Base-by-base conservation (phyloP, 2,329 filamentous ascomycete genomes). In the Magnaporthiopsis incrustans region DNA sequence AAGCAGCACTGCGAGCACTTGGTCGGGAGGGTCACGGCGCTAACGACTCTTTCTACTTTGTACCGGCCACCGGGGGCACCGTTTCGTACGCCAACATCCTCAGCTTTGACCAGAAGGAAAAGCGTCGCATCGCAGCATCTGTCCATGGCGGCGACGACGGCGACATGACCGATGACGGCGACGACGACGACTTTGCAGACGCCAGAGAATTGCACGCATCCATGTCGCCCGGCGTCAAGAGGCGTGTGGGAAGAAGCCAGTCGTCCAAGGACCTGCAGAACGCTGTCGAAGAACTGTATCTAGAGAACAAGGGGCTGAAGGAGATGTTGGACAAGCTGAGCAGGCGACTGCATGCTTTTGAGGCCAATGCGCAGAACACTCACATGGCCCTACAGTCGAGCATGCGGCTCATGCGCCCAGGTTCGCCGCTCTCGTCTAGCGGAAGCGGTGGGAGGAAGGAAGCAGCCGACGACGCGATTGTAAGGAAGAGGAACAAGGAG, bases 41-140 rank as follows among this genome's bases (percentile, higher is more conserved):
- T 22, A 85, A 82, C 65, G 90, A 90, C 70, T 95, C 90, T 11
- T 99, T 99, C 78, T 98, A 97, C 73, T 90, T 98, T 1, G 95
- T 99, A 1, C 95, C 94, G 4, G 90, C 91, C 0, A 92, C 90
- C 25, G 94, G 95, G 6, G 92, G 94, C 67, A 97, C 92, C 3
- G 89, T 93, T 66, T 95, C 92, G 0, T 99, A 98, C 72, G 93
- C 95, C 59, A 92, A 90, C 67, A 97, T 99, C 63, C 79, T 97
- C 26, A 89, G 81, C 57, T 88, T 85, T 69, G 86, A 85, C 50
- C 84, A 87, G 67, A 89, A 89, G 70, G 86, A 89, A 72, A 86
- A 84, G 72, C 80, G 85, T 11, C 83, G 86, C 12, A 73, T 84
- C 62, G 83, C 79, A 30, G 81, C 82, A 30, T 83, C 82, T 2